Evolutionary conservation across 306 rosid species (phyloP), one percentile per base, ranked within the genome.

Genomic region (Castanea sativa): DNA sequence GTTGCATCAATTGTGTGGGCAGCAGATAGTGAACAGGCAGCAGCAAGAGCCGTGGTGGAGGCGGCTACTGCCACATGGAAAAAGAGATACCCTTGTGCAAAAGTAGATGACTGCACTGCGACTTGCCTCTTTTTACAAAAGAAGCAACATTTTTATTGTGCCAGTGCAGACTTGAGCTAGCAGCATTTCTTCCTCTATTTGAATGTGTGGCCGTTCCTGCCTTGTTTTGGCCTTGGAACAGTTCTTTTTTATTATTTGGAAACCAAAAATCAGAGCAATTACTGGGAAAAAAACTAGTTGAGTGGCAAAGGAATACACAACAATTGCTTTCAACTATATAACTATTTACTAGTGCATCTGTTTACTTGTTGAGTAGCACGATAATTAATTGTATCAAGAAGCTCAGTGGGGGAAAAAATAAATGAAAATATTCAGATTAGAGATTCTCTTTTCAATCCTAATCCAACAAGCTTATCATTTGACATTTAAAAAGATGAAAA

Each of bases 1-100:
- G 96, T 91, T 68, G 90, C 85, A 27, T 75, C 94, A n/a, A 82
- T 88, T 74, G 92, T 87, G 71, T 91, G 91, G 92, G 82, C 16
- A 64, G 88, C 83, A 5, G 78, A 71, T 11, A 87, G 51, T 30
- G 87, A 87, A 85, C 87, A 88, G 73, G 87, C 52, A n/a, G 92
- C 94, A 0, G 93, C 97, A 0, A 81, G 55, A 80, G 85, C 75
- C 27, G 92, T 91, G 59, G 92, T 86, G 65, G 92, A 89, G 69
- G 88, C 88, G 16, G 97, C 96, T 9, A 21, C 57, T 4, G 80
- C 67, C 43, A 81, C 91, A 25, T 93, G 98, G 97, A 82, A 45
- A 70, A 76, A 65, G 73, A 91, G 77, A 74, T 84, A 79, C 43
- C 89, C 92, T 76, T 21, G 29, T 8, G 58, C 89, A 1, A 91